Base-by-base conservation (phyloP, 2,329 filamentous ascomycete species). In the Penicillium janthinellum region DNA sequence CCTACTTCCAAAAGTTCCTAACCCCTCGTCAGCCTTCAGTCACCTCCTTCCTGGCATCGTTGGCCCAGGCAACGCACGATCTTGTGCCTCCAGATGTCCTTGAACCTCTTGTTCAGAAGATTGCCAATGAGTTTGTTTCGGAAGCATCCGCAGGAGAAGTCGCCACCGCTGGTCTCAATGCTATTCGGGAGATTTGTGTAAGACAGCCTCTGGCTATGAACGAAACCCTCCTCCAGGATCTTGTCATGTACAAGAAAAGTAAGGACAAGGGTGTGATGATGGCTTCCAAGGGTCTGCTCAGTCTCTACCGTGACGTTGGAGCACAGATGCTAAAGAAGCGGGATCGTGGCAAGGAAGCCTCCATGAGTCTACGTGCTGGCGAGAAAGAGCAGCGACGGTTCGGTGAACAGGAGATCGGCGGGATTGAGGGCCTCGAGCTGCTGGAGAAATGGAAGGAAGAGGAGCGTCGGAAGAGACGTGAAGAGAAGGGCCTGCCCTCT, bases 181-280 rank as follows among this genome's bases (percentile, higher is more conserved):
- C 92, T 14, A 98, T 99, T 66, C 88, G 95, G 53, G 95, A 99
- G 72, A 91, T 99, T 28, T 97, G 94, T 75, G 89, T 88, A 2
- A 86, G 95, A 64, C 95, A 99, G 72, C 94, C 95, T 1, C 81
- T 98, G n/a, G 93, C 93, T 5, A 98, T 99, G 90, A 92, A 88
- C 54, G 93, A 98, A 65, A 96, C 93, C 0, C 79, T 99, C n/a
- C 80, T 99, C 34, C 94, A 99, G 75, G 95, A 99, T 81, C 79
- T 99, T 54, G 92, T 98, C 10, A 90, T 95, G 81, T 98, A 99
- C 78, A 87, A 91, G 61, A 96, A 96, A 82, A 96, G 91, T 73
- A 99, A 99, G 74, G 95, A 99, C 73, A 99, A 98, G 81, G 93
- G 94, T 60, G 91, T 95, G n/a, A 93, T 96, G 86, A 98, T 99